phyloP scores from a whole-genome alignment of 441 rosid species.

The Viola pubescens region DNA sequence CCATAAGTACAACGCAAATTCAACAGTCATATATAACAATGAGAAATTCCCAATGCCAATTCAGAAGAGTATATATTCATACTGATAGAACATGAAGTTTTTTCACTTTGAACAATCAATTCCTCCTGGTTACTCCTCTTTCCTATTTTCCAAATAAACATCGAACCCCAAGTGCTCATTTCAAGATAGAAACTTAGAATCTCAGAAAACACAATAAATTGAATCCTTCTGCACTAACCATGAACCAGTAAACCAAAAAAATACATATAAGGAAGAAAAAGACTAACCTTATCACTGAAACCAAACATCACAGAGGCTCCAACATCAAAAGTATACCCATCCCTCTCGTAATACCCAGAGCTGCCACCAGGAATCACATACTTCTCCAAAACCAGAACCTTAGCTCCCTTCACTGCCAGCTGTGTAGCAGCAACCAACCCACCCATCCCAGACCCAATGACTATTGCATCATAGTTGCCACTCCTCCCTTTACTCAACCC shows the following conservation, averaged over 20 bases:
- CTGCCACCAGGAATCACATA: conserved; percentile 98
- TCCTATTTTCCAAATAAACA: background rate
- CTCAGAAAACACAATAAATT: background rate
- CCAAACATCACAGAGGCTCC: conserved; percentile 98
- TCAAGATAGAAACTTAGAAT: background rate
- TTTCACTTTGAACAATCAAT: background rate
- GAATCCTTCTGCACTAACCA: background rate
- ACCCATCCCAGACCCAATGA: conserved; percentile 87
- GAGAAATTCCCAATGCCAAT: background rate
- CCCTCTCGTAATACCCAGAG: conserved; percentile 78
- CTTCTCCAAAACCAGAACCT: conserved; percentile 81
- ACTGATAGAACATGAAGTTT: background rate
- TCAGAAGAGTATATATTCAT: too few species aligned
- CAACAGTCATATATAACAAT: background rate
- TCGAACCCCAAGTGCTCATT: background rate
- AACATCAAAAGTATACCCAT: conserved; percentile 90
- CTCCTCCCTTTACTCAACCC: conserved; percentile 21
- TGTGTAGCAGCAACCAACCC: conserved; percentile 91
- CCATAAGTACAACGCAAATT: background rate
- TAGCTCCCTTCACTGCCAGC: conserved; percentile 81
- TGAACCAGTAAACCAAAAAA: background rate
- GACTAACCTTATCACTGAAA: conserved; percentile 84
- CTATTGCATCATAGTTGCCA: conserved; percentile 58
- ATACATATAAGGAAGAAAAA: background rate
- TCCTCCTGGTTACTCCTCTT: too few species aligned